These are phyloP conservation scores for Salvia rosmarinus DNA, from an alignment of 257 asterid genomes.

Conservation along the genomic window DNA sequence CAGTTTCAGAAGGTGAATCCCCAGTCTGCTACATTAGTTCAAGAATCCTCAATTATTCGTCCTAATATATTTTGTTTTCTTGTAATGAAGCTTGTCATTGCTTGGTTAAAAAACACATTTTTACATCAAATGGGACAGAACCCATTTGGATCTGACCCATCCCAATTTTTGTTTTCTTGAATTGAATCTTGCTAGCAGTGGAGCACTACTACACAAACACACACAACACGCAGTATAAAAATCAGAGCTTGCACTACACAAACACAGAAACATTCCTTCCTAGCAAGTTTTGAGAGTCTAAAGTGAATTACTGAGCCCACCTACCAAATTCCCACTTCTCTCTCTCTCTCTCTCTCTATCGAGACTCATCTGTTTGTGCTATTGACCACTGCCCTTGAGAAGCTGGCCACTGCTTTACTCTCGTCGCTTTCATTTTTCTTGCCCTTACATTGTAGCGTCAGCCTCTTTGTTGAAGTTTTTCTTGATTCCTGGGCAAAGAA, in stretches of 20 bases:
- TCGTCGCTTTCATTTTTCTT: slow-evolving; percentile 47
- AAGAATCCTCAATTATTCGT: slow-evolving; percentile 20
- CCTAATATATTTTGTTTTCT: slow-evolving; percentile 15
- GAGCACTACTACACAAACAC: slow-evolving; percentile 20
- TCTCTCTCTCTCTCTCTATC: slow-evolving; percentile 29
- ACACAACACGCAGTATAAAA: neutral
- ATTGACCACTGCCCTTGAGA: slow-evolving; percentile 41
- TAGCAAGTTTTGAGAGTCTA: slow-evolving; percentile 26
- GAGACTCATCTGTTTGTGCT: slow-evolving; percentile 36
- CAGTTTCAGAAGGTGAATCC: neutral
- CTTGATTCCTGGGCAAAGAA: slow-evolving; percentile 39
- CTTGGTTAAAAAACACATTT: slow-evolving; percentile 12
- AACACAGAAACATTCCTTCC: neutral
- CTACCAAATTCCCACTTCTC: slow-evolving; percentile 38
- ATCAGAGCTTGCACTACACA: neutral
- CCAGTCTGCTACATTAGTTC: slow-evolving; percentile 11
- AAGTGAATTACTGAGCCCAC: slow-evolving; percentile 49
- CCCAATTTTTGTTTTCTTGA: slow-evolving; percentile 34
- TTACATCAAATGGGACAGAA: slow-evolving; percentile 34
- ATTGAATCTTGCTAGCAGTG: slow-evolving; percentile 29
- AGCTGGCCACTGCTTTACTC: slow-evolving; percentile 35
- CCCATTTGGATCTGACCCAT: slow-evolving; percentile 36
- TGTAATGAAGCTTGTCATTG: neutral
- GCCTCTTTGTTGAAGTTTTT: slow-evolving; percentile 26
- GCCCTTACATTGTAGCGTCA: slow-evolving; percentile 39